Base-by-base conservation (phyloP, 75 land plant genomes). In the Ceratopteris richardii region DNA sequence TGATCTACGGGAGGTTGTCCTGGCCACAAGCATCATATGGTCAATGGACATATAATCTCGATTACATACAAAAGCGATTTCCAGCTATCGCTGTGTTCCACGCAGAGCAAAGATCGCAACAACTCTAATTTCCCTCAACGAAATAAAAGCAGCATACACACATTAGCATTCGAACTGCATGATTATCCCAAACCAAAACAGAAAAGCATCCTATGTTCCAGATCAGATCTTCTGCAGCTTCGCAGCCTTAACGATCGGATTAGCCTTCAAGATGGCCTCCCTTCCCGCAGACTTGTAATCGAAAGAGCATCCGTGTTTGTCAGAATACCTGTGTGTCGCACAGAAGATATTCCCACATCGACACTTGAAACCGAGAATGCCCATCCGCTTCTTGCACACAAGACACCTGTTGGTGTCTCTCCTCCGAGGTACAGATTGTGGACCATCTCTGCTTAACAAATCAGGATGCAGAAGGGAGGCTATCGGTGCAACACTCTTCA, bases 281-380 rank as follows among this genome's bases (percentile, higher is more conserved):
- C 80, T 65, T 6, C 73, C 83, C 1, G 73, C 76, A 0, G 83
- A 47, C 66, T 80, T 80, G 76, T 80, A 80, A 40, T 80, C 83
- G 39, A 55, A 76, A 24, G 61, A 21, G 64, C 83, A 80, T 33
- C 31, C 58, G 26, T 80, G 83, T 39, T 47, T 64, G 20, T 77
- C 83, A 0, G 72, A 67, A 72, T 80, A 72, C 33, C 81, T 57
- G 63, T 80, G 83, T 57, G 23, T 11, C 23, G 64, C 65, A 50
- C 83, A 80, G 61, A 77, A 80, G 1, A 77, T 25, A 11, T 65
- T 56, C 36, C 83, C 83, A 37, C 81, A 80, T 0, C 81, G 76
- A 71, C 83, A 80, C 68, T 74, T 65, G 47, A 80, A 80, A 21
- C 83, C 81, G 5, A 80, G 63, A 21, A 80, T 30, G 4, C 83